Percentiles rank a stretch among this genome's conserved stretches.
phyloP scores from a whole-genome alignment of 139 green algal species.

The Asterochloris erici region DNA sequence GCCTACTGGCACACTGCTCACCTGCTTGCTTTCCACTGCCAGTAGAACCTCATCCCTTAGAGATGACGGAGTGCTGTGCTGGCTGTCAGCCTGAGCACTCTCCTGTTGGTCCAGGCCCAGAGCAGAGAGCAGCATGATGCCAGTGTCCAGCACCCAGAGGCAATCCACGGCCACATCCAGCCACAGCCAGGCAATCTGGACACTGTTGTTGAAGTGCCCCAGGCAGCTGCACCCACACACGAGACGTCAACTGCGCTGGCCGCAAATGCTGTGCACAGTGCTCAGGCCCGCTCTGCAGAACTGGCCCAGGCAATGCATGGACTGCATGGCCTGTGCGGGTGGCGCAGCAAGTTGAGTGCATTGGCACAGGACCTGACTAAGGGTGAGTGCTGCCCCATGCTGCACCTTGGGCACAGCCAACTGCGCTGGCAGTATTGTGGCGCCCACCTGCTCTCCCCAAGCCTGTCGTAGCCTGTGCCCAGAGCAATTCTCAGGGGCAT shows the following conservation, averaged over 20 bases:
- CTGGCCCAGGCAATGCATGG: neutral
- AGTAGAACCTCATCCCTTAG: neutral
- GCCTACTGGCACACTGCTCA: neutral
- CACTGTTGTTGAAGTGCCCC: neutral
- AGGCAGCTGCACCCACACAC: constrained; percentile 4
- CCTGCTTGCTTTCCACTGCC: neutral
- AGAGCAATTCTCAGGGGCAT: constrained; percentile 18
- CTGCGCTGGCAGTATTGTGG: neutral
- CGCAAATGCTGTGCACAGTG: neutral
- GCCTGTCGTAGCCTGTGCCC: constrained; percentile 13
- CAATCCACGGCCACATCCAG: constrained; percentile 20
- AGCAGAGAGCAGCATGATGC: constrained; percentile 22
- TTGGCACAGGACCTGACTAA: neutral
- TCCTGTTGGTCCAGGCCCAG: constrained; percentile 7
- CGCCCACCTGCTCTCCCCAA: neutral
- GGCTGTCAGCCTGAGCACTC: neutral
- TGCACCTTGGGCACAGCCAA: neutral
- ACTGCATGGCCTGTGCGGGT: neutral
- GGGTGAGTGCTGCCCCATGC: neutral
- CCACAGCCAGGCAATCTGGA: constrained; percentile 4
- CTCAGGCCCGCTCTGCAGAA: neutral
- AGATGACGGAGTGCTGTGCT: neutral
- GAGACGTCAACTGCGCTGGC: neutral
- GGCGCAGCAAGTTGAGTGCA: neutral
- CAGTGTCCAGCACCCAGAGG: constrained; percentile 20